These are phyloP conservation scores for Ambrosia hybrid DNA, from an alignment of 140 eudicot genomes.

Conservation along the genomic window DNA sequence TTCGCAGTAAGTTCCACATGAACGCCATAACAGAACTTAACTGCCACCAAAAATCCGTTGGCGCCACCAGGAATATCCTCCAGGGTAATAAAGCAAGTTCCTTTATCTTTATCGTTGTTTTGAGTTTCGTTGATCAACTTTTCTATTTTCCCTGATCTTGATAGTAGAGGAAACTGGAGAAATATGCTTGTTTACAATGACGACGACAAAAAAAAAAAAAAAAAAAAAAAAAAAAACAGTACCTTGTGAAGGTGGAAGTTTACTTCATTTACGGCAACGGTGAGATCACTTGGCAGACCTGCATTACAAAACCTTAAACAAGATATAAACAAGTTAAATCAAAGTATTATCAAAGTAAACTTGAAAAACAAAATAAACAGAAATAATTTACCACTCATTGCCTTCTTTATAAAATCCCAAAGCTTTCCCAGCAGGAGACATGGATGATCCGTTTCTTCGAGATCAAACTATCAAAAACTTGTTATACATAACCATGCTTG, in stretches of 20 bases:
- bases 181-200: slow-evolving; percentile 5
- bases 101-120: slow-evolving; percentile 25
- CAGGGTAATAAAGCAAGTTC: slow-evolving; percentile 30
- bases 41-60: slow-evolving; percentile 43
- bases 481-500: slow-evolving; percentile 20
- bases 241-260: slow-evolving; percentile 89
- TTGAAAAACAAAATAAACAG: slow-evolving; percentile 1
- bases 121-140: slow-evolving; percentile 51
- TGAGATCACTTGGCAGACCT: slow-evolving; percentile 75
- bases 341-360: slow-evolving; percentile 10
- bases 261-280: slow-evolving; percentile 47
- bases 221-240: slow-evolving; percentile 3
- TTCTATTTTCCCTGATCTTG: slow-evolving; percentile 70
- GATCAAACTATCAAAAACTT: slow-evolving; percentile 24
- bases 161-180: slow-evolving; percentile 81
- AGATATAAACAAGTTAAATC: slow-evolving; percentile 1
- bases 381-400: slow-evolving; percentile 56
- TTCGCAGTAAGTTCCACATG: slow-evolving; percentile 60
- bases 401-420: slow-evolving; percentile 66
- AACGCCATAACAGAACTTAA: slow-evolving; percentile 68
- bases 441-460: slow-evolving; percentile 19
- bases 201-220: too few relatives aligned
- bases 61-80: slow-evolving; percentile 73
- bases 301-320: slow-evolving; percentile 68
- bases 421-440: slow-evolving; percentile 69